Evolutionary conservation across 73 alveolate genomes (phyloP).

Genomic region (Tetrahymena elliotti): DNA sequence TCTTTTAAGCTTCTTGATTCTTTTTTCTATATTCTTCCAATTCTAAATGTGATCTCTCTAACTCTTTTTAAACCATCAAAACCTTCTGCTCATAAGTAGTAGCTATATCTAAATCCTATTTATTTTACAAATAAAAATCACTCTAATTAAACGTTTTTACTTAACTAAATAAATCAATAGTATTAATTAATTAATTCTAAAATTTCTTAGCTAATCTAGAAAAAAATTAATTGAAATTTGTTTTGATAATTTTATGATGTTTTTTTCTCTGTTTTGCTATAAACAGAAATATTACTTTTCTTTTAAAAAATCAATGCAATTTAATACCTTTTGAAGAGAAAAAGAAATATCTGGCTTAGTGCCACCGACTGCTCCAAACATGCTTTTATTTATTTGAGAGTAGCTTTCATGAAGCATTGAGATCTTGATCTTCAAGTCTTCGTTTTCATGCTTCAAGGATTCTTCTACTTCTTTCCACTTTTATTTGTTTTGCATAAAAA

Average conservation of each 20-base stretch:
- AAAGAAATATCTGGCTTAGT: neutral
- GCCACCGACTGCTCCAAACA: neutral
- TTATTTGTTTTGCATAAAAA: neutral
- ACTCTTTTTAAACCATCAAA: neutral
- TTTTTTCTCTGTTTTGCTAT: too few relatives aligned
- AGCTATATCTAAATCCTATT: neutral
- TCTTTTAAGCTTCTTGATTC: neutral
- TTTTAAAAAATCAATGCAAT: neutral
- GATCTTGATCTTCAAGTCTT: neutral
- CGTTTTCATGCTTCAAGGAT: neutral
- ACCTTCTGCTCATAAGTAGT: neutral
- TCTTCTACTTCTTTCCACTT: neutral
- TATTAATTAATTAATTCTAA: too few relatives aligned
- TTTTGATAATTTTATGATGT: too few relatives aligned
- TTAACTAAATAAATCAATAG: too few relatives aligned
- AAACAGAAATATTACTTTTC: too few relatives aligned
- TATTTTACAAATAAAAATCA: too few relatives aligned
- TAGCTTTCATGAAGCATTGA: neutral
- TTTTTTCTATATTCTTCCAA: neutral
- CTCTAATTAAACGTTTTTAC: too few relatives aligned
- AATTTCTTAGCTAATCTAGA: too few relatives aligned
- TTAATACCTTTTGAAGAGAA: neutral
- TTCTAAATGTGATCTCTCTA: neutral
- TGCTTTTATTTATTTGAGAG: neutral
- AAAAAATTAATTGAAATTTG: too few relatives aligned